A percentile compares a stretch with the other conserved stretches of the same genome.
phyloP scores from a whole-genome alignment of 495 filamentous ascomycete species.

The Neurospora sp. region DNA sequence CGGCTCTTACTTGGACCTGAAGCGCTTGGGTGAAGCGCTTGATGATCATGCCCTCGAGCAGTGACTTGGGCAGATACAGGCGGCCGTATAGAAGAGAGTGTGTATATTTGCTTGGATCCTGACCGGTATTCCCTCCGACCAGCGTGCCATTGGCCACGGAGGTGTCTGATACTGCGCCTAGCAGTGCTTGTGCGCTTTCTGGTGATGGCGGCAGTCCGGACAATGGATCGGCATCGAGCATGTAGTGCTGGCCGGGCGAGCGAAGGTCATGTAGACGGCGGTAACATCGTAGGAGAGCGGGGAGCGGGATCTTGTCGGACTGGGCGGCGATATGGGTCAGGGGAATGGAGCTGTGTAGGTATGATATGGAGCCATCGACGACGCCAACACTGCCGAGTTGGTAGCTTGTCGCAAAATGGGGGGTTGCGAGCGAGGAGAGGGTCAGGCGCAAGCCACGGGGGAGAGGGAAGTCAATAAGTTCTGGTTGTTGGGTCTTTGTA shows the following conservation, averaged over 20 bases:
- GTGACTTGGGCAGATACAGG: conserved; percentile 73
- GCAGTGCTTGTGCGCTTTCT: neutral
- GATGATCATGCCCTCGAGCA: conserved; percentile 78
- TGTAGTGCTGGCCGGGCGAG: conserved; percentile 5
- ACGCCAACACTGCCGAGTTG: conserved; percentile 72
- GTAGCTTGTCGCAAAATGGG: conserved; percentile 87
- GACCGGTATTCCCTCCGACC: neutral
- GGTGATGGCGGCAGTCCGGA: neutral
- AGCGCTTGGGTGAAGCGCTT: conserved; percentile 67
- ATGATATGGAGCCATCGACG: conserved; percentile 85
- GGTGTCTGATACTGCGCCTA: neutral
- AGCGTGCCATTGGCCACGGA: neutral
- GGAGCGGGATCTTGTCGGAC: conserved; percentile 36
- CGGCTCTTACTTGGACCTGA: conserved; percentile 71
- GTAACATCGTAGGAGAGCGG: conserved; percentile 37
- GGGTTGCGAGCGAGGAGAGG: conserved; percentile 80
- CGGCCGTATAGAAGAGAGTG: conserved; percentile 73
- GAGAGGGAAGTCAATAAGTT: conserved; percentile 73
- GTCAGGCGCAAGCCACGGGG: conserved; percentile 71
- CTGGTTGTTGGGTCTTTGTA: conserved; percentile 31
- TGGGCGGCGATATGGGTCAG: conserved; percentile 41
- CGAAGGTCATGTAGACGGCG: conserved; percentile 30
- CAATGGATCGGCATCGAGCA: neutral
- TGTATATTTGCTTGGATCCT: conserved; percentile 1
- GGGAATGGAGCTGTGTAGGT: conserved; percentile 76